Base-by-base conservation (phyloP, 257 asterid species). In the Petrea volubilis region DNA sequence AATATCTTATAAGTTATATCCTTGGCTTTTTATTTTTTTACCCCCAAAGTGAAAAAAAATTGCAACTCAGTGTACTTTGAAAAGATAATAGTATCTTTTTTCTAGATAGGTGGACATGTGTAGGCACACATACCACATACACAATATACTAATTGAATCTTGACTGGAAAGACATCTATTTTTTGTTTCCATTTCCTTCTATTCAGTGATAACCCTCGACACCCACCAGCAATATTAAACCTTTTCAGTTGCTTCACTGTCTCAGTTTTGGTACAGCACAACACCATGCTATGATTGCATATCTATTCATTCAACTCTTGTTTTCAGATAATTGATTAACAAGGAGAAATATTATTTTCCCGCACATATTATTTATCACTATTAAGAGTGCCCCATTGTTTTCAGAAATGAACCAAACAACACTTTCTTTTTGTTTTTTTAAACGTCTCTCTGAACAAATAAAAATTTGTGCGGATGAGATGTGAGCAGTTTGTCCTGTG, bases 401-500 rank as follows among this genome's bases (percentile, higher is more conserved):
- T 31, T 2, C 38, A 31, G 7, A 31, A 3, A 31, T 3, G 3
- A 31, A 31, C 7, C 7, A 31, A 31, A 31, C 38, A 31, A 31
- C 38, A 31, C 7, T 31, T 31, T 7, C 38, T 31, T 31, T n/a
- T n/a, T n/a, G n/a, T n/a, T n/a, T n/a, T n/a, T n/a, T n/a, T n/a
- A n/a, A n/a, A n/a, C n/a, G n/a, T n/a, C n/a, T n/a, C n/a, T n/a
- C n/a, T n/a, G n/a, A n/a, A 31, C 7, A 7, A 31, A 31, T 14
- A 11, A 68, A 68, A 68, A 68, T 11, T 24, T 64, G 58, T 51
- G 74, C 69, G 82, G 79, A 66, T 66, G 40, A 10, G 28, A 66
- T 66, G 40, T 6, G 28, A 72, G 53, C 50, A 27, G 17, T 36
- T 76, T 72, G 77, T 63, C 79, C 43, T 31, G 28, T 55, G 28